Evolutionary conservation across 2,329 filamentous ascomycete species (phyloP).

Genomic region (Gaeumannomyces sp.): DNA sequence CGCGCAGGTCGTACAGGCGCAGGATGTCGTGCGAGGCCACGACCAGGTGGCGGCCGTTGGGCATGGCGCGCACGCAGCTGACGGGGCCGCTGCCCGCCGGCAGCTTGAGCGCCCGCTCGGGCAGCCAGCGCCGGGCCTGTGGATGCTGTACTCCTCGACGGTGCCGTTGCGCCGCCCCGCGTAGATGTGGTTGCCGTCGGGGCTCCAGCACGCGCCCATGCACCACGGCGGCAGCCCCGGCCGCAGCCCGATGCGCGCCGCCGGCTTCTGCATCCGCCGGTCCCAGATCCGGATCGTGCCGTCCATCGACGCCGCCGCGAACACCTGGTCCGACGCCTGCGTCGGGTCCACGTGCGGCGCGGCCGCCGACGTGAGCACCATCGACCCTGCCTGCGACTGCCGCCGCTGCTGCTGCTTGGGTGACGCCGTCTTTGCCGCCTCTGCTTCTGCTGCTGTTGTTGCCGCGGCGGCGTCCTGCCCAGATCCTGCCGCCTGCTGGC

Average conservation of each 20-base stretch:
- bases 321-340: slow-evolving; percentile 68
- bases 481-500: neutral
- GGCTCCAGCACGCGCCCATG: slow-evolving; percentile 94
- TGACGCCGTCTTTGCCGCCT: neutral
- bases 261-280: slow-evolving; percentile 64
- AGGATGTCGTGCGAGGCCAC: slow-evolving; percentile 94
- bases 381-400: slow-evolving; percentile 26
- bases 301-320: slow-evolving; percentile 83
- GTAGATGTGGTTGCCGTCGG: slow-evolving; percentile 92
- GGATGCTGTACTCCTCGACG: slow-evolving; percentile 88
- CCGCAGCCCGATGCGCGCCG: slow-evolving; percentile 71
- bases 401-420: slow-evolving; percentile 24
- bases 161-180: slow-evolving; percentile 84
- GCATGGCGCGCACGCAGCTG: slow-evolving; percentile 82
- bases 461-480: neutral
- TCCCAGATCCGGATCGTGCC: slow-evolving; percentile 94
- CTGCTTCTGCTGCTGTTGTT: slow-evolving; percentile 11
- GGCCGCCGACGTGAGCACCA: slow-evolving; percentile 1
- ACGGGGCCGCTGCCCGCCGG: slow-evolving; percentile 85
- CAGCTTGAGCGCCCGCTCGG: slow-evolving; percentile 77
- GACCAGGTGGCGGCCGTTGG: slow-evolving; percentile 84
- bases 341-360: slow-evolving; percentile 43
- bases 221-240: slow-evolving; percentile 88
- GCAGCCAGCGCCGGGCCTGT: slow-evolving; percentile 63
- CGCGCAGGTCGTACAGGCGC: slow-evolving; percentile 79